These are phyloP conservation scores for Phyllosticta citriasiana DNA, from an alignment of 2,329 filamentous ascomycete species.

Conservation along the genomic window DNA sequence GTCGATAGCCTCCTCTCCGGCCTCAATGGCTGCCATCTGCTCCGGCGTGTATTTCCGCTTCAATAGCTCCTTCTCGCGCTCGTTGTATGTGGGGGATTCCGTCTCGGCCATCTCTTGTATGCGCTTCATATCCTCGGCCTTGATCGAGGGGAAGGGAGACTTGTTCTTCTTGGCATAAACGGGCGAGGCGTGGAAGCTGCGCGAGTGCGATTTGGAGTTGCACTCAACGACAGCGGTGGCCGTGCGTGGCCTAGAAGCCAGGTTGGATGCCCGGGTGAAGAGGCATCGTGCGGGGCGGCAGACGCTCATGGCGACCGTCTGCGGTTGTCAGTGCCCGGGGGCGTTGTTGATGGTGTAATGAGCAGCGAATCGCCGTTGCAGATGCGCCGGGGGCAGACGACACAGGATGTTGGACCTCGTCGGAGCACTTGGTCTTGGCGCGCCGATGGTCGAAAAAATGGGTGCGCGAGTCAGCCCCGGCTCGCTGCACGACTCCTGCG, in stretches of 20 bases:
- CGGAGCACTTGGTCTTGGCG: neutral
- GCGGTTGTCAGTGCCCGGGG: constrained; percentile 3
- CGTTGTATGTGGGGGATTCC: constrained; percentile 53
- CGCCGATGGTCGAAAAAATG: neutral
- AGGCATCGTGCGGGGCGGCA: constrained; percentile 33
- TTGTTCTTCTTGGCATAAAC: constrained; percentile 24
- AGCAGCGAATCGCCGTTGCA: neutral
- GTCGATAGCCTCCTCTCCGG: constrained; percentile 68
- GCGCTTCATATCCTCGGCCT: constrained; percentile 26
- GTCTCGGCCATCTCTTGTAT: constrained; percentile 15
- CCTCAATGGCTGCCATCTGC: constrained; percentile 72
- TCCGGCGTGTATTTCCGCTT: constrained; percentile 62
- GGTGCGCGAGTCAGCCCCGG: neutral
- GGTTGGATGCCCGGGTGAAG: constrained; percentile 22
- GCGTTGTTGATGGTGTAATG: neutral
- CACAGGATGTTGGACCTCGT: neutral
- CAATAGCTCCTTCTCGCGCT: constrained; percentile 54
- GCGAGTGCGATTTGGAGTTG: constrained; percentile 18
- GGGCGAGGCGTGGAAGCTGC: constrained; percentile 32
- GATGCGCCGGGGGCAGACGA: neutral
- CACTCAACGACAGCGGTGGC: constrained; percentile 11
- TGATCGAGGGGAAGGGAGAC: constrained; percentile 35
- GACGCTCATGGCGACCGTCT: constrained; percentile 29
- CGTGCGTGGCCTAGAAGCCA: constrained; percentile 18
- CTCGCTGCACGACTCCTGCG: neutral